Conservation (phyloP, 306 rosid species). For the Crataegus laevigata region DNA sequence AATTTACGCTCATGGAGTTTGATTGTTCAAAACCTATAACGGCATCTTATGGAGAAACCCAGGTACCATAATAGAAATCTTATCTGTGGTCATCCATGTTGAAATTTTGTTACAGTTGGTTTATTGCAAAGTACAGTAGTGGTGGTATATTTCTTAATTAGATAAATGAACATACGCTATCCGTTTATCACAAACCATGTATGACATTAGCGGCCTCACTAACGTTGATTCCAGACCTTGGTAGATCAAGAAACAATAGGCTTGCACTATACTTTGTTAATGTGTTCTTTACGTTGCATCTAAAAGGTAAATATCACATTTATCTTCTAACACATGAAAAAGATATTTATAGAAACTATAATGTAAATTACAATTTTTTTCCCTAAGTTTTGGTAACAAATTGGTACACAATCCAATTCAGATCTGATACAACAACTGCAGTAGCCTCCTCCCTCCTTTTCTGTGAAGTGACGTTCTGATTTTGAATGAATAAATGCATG, state of each 20-base stretch:
- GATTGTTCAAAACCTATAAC: constrained; percentile 65
- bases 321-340: background rate
- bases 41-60: constrained; percentile 47
- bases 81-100: background rate
- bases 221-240: background rate
- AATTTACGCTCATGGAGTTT: constrained; percentile 67
- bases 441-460: background rate
- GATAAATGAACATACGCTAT: background rate
- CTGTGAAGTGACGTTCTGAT: background rate
- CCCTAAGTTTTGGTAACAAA: background rate
- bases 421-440: background rate
- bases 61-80: constrained; percentile 39
- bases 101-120: background rate
- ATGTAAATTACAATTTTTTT: background rate
- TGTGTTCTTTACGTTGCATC: background rate
- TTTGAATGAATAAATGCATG: background rate
- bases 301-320: background rate
- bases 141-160: background rate
- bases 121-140: background rate
- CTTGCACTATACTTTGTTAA: no score
- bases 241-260: background rate
- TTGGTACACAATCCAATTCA: background rate
- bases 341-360: background rate
- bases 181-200: background rate
- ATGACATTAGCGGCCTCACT: background rate